These are phyloP conservation scores for Termitomyces sp. DNA, from an alignment of 768 basidiomycete species.

Conservation along the genomic window DNA sequence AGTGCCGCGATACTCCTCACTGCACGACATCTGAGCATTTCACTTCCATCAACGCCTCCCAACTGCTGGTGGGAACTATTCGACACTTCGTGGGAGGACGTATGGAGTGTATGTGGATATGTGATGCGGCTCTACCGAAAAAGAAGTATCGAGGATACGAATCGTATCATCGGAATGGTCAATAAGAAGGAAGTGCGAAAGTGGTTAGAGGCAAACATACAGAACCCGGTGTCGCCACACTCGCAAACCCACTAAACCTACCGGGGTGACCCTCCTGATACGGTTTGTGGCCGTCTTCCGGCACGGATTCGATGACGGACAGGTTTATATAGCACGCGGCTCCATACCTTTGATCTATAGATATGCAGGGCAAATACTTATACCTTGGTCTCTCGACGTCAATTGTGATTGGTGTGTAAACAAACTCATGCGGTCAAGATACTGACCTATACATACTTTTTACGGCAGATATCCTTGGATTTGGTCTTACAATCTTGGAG, in stretches of 20 bases:
- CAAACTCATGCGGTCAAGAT: not conserved
- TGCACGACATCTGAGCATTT: slow-evolving; percentile 65
- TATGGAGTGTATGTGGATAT: slow-evolving; percentile 81
- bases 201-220: slow-evolving; percentile 67
- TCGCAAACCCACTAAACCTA: not conserved
- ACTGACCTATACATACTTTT: not conserved
- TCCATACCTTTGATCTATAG: not conserved
- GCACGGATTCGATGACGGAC: not conserved
- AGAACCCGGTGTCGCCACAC: not conserved
- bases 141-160: slow-evolving; percentile 44
- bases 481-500: not conserved
- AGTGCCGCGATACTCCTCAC: slow-evolving; percentile 86
- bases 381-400: not conserved
- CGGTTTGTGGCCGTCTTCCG: not conserved
- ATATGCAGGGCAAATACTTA: not conserved
- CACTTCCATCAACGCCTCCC: slow-evolving; percentile 69
- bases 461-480: not conserved
- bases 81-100: slow-evolving; percentile 87
- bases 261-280: not conserved
- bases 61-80: slow-evolving; percentile 94
- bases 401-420: not conserved
- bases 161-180: slow-evolving; percentile 55
- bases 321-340: not conserved
- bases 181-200: slow-evolving; percentile 77
- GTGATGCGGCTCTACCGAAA: slow-evolving; percentile 79